These are phyloP conservation scores for Populus pruinosa DNA, from an alignment of 345 rosid genomes.

Conservation along the genomic window DNA sequence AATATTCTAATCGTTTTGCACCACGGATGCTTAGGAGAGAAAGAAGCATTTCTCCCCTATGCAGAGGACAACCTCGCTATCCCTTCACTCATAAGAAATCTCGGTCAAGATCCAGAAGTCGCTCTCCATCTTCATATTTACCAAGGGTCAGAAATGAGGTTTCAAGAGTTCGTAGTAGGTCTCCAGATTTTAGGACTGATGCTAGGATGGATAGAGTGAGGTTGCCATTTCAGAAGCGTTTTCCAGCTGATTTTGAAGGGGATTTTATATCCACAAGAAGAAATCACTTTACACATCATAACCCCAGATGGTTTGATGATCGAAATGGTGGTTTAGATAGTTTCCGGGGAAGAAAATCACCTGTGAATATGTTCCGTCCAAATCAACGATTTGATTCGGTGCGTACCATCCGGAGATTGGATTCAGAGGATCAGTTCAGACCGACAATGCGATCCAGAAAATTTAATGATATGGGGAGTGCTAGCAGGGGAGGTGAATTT, in stretches of 20 bases:
- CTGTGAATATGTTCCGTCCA: conserved; percentile 29
- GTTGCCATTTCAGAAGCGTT: conserved; percentile 42
- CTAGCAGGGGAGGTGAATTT: conserved; percentile 26
- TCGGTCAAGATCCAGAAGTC: conserved; percentile 46
- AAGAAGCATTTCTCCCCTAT: conserved; percentile 41
- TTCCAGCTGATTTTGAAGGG: conserved; percentile 32
- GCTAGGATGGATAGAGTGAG: conserved; percentile 36
- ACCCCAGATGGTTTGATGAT: conserved; percentile 36
- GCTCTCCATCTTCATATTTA: conserved; percentile 36
- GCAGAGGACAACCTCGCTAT: conserved; percentile 30
- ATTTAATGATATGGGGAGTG: conserved; percentile 19
- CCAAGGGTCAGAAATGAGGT: conserved; percentile 33
- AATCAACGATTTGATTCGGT: conserved; percentile 37
- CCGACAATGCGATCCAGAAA: conserved; percentile 15
- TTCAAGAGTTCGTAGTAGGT: conserved; percentile 39
- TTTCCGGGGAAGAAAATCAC: conserved; percentile 39
- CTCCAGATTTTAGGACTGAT: conserved; percentile 39
- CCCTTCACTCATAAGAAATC: conserved; percentile 28
- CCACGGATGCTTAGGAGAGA: conserved; percentile 38
- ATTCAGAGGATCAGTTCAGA: conserved; percentile 19
- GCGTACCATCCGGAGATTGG: conserved; percentile 20
- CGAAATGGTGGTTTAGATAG: conserved; percentile 29
- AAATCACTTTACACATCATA: conserved; percentile 29
- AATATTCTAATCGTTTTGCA: conserved; percentile 29
- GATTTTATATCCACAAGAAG: conserved; percentile 37